phyloP scores from a whole-genome alignment of 2,329 filamentous ascomycete species.

The Fusarium staphyleae region DNA sequence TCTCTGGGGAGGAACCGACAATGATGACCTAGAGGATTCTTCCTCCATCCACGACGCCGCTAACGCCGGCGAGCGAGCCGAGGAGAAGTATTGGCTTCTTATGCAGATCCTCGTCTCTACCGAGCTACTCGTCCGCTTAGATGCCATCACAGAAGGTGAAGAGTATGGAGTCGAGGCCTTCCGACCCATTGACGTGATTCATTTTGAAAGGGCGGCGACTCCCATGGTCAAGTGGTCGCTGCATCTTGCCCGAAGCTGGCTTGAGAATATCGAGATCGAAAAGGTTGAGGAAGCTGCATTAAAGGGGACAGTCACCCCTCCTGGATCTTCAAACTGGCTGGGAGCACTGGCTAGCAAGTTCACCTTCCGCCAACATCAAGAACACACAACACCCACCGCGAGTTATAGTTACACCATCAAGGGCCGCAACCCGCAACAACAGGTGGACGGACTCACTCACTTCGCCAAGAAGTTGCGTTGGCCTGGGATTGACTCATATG shows the following conservation, averaged over 20 bases:
- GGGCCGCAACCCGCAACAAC: constrained; percentile 63
- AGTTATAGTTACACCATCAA: constrained; percentile 57
- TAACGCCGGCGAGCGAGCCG: constrained; percentile 58
- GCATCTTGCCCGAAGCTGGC: constrained; percentile 68
- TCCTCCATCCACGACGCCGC: constrained; percentile 59
- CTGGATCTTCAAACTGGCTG: constrained; percentile 54
- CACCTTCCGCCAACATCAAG: constrained; percentile 52
- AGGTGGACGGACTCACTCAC: constrained; percentile 67
- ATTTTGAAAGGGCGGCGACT: constrained; percentile 68
- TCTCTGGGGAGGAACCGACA: constrained; percentile 66
- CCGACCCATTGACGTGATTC: constrained; percentile 63
- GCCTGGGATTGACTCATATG: constrained; percentile 65
- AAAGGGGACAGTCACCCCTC: constrained; percentile 15
- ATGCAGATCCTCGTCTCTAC: constrained; percentile 70
- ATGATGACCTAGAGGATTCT: constrained; percentile 61
- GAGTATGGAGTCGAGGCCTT: constrained; percentile 61
- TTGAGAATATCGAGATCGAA: constrained; percentile 70
- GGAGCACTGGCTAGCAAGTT: constrained; percentile 64
- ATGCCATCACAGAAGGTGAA: constrained; percentile 67
- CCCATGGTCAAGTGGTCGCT: constrained; percentile 72
- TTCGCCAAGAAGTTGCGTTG: constrained; percentile 69
- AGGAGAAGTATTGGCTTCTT: constrained; percentile 72
- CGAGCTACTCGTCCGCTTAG: constrained; percentile 69
- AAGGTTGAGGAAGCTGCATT: constrained; percentile 47
- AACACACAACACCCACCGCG: constrained; percentile 45